These are phyloP conservation scores for Eurotiales sp. DNA, from an alignment of 2,329 filamentous ascomycete species.

Conservation along the genomic window DNA sequence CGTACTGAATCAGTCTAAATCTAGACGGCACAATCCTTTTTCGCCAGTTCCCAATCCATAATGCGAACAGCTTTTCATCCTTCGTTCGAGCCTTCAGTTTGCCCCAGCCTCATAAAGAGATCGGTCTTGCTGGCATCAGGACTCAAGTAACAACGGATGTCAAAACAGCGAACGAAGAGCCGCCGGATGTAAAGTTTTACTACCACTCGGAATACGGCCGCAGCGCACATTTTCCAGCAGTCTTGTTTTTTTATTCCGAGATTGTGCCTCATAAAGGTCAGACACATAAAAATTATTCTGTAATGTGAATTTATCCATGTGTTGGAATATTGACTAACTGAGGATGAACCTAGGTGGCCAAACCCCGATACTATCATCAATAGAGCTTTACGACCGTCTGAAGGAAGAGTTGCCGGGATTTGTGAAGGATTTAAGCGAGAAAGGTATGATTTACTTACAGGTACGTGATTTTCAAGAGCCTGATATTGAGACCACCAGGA, in stretches of 20 bases:
- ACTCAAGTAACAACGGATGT: not conserved
- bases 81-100: not conserved
- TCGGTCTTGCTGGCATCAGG: not conserved
- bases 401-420: not conserved
- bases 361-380: not conserved
- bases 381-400: not conserved
- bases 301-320: not conserved
- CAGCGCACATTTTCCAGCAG: not conserved
- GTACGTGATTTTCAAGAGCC: not conserved
- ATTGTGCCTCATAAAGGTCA: not conserved
- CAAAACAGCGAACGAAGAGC: not conserved
- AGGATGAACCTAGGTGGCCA: not conserved
- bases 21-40: not conserved
- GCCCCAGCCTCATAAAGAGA: slow-evolving; percentile 1
- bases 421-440: not conserved
- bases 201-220: not conserved
- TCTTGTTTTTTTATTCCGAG: not conserved
- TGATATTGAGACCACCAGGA: not conserved
- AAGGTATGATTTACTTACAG: not conserved
- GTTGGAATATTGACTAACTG: not conserved
- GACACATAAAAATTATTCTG: not conserved
- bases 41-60: not conserved
- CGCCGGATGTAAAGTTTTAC: not conserved
- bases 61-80: not conserved
- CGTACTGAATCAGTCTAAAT: not conserved